Evolutionary conservation across 2,329 filamentous ascomycete genomes (phyloP).

Genomic region (Venturia effusa): DNA sequence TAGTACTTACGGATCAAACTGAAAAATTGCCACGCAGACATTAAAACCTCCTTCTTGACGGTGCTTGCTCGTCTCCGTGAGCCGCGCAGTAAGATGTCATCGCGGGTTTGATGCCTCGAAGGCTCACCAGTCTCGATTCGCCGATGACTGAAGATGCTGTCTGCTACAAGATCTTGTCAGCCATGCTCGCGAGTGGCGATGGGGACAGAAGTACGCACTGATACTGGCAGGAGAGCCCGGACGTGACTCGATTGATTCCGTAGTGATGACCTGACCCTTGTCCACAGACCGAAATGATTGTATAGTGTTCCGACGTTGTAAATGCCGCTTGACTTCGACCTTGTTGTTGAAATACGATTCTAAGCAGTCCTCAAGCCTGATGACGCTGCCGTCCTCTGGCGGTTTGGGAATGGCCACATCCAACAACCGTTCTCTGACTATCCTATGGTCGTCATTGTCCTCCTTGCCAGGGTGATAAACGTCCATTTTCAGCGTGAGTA

Average conservation of each 20-base stretch:
- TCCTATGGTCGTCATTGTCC: slow-evolving; percentile 81
- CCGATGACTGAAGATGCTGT: slow-evolving; percentile 40
- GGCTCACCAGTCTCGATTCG: slow-evolving; percentile 24
- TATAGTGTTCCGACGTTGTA: slow-evolving; percentile 46
- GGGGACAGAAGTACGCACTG: background rate
- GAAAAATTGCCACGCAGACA: slow-evolving; percentile 97
- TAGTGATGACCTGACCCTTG: slow-evolving; percentile 24
- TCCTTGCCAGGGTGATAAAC: slow-evolving; percentile 86
- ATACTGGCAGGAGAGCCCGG: slow-evolving; percentile 18
- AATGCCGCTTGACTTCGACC: slow-evolving; percentile 75
- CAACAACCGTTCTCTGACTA: slow-evolving; percentile 80
- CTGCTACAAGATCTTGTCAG: slow-evolving; percentile 28
- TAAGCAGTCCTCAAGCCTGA: slow-evolving; percentile 82
- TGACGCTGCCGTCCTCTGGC: slow-evolving; percentile 50
- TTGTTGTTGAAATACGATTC: slow-evolving; percentile 92
- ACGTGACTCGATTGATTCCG: slow-evolving; percentile 33
- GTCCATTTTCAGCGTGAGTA: slow-evolving; percentile 86
- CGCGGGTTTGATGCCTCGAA: slow-evolving; percentile 35
- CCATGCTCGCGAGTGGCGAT: slow-evolving; percentile 11
- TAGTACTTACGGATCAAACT: slow-evolving; percentile 66
- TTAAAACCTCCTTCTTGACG: slow-evolving; percentile 69
- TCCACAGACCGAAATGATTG: slow-evolving; percentile 30
- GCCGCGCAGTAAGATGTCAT: slow-evolving; percentile 18
- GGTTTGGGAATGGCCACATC: slow-evolving; percentile 83
- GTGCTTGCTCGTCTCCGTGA: slow-evolving; percentile 26